These are phyloP conservation scores for Brettanomyces bruxellensis DNA, from an alignment of 805 yeast genomes.

Conservation along the genomic window DNA sequence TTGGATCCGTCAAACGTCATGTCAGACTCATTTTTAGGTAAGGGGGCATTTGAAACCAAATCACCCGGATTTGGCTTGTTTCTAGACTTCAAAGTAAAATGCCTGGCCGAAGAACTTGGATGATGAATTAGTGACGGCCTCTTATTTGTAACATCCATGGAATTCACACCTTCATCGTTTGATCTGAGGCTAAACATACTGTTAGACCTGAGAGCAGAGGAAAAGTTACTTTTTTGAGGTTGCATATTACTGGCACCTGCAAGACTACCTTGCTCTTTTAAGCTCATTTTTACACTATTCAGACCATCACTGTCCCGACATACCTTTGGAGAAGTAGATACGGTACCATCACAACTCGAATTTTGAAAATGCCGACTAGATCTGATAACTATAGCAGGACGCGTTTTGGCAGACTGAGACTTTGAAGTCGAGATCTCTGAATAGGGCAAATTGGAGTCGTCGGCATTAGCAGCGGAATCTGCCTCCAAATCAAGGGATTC, in stretches of 20 bases:
- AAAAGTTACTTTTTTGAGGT: no score
- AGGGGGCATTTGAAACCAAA: constrained; percentile 70
- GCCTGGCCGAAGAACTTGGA: constrained; percentile 9
- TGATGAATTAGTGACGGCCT: background rate
- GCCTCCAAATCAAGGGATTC: constrained; percentile 4
- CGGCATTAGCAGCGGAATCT: background rate
- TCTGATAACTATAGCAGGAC: background rate
- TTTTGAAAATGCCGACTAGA: background rate
- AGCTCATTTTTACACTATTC: background rate
- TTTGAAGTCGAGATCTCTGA: background rate
- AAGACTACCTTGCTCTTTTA: background rate
- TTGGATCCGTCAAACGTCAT: constrained; percentile 2
- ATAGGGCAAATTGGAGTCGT: background rate
- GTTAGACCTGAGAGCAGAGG: background rate
- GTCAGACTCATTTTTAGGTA: constrained; percentile 18
- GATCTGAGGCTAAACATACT: background rate
- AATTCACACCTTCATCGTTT: background rate
- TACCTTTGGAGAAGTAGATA: background rate
- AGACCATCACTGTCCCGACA: background rate
- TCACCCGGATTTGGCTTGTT: constrained; percentile 75
- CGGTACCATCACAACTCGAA: background rate
- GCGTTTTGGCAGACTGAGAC: background rate
- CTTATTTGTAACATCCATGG: background rate
- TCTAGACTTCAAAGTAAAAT: constrained; percentile 45
- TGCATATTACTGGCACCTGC: no score